These are phyloP conservation scores for Yarrowia sp. DNA, from an alignment of 805 yeast species.

Conservation along the genomic window DNA sequence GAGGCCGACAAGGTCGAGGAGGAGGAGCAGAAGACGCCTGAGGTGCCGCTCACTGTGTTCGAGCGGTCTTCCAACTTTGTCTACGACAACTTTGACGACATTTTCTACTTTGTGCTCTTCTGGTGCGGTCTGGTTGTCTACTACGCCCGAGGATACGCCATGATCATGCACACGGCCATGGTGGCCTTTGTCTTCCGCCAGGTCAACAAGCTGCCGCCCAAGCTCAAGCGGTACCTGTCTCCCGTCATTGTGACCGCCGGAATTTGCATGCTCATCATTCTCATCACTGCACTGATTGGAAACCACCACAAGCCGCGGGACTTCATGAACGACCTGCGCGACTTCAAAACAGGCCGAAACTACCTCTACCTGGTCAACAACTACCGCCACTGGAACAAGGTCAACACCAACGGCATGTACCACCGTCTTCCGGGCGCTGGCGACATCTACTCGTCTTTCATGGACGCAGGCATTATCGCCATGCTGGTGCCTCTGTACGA, in stretches of 20 bases:
- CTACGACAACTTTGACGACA: conserved; percentile 53
- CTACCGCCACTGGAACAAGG: conserved; percentile 20
- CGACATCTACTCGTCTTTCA: conserved; percentile 63
- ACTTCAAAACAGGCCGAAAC: conserved; percentile 67
- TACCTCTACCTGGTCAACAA: conserved; percentile 58
- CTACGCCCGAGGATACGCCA: conserved; percentile 53
- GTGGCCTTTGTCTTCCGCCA: conserved; percentile 56
- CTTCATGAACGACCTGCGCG: conserved; percentile 46
- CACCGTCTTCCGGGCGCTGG: conserved; percentile 75
- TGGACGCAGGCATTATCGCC: conserved; percentile 77
- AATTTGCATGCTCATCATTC: conserved; percentile 59
- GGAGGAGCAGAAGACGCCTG: background rate
- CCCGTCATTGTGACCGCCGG: conserved; percentile 70
- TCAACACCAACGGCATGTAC: conserved; percentile 31
- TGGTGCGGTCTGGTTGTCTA: conserved; percentile 60
- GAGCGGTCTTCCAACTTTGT: background rate
- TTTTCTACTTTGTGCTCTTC: conserved; percentile 48
- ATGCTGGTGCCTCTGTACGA: conserved; percentile 75
- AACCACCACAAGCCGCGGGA: conserved; percentile 45
- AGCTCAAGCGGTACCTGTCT: conserved; percentile 54
- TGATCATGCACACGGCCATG: conserved; percentile 62
- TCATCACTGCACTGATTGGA: conserved; percentile 56
- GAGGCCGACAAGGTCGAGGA: conserved; percentile 2
- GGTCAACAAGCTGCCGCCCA: conserved; percentile 49
- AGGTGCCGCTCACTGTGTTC: background rate